phyloP scores from a whole-genome alignment of 2,329 filamentous ascomycete genomes.

The Aspergillus sergii region DNA sequence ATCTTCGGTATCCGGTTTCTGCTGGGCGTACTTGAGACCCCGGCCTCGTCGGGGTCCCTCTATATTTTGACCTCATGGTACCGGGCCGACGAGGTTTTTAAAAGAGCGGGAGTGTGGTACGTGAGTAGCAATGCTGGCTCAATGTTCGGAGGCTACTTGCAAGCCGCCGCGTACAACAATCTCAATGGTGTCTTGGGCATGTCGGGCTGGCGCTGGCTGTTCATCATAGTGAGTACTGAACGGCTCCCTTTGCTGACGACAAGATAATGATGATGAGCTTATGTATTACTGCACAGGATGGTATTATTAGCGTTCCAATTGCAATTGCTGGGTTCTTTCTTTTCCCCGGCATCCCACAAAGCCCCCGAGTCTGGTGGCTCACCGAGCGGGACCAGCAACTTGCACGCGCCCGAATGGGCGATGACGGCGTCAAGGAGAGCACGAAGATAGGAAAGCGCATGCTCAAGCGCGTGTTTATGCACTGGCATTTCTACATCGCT shows the following conservation, averaged over 20 bases:
- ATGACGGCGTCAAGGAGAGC: conserved; percentile 27
- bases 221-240: conserved; percentile 47
- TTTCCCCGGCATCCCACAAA: conserved; percentile 45
- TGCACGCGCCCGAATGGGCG: conserved; percentile 38
- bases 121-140: conserved; percentile 55
- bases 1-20: conserved; percentile 39
- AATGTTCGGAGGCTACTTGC: conserved; percentile 63
- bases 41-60: conserved; percentile 1
- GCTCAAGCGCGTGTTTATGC: conserved; percentile 47
- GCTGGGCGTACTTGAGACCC: conserved; percentile 37
- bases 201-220: conserved; percentile 59
- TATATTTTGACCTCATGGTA: conserved; percentile 37
- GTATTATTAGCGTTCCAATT: conserved; percentile 59
- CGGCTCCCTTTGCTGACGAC: no score
- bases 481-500: conserved; percentile 58
- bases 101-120: conserved; percentile 59
- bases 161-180: conserved; percentile 57
- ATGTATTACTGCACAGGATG: conserved; percentile 37
- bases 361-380: conserved; percentile 44
- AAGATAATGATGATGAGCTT: no score
- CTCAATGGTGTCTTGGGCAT: conserved; percentile 54
- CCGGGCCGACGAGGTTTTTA: conserved; percentile 51
- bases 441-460: conserved; percentile 47
- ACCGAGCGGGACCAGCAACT: conserved; percentile 35
- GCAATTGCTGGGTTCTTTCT: conserved; percentile 58